Percentiles rank a stretch among this genome's conserved stretches.
Evolutionary conservation across 2,329 filamentous ascomycete genomes (phyloP).

Genomic region (Penicillium janthinellum): DNA sequence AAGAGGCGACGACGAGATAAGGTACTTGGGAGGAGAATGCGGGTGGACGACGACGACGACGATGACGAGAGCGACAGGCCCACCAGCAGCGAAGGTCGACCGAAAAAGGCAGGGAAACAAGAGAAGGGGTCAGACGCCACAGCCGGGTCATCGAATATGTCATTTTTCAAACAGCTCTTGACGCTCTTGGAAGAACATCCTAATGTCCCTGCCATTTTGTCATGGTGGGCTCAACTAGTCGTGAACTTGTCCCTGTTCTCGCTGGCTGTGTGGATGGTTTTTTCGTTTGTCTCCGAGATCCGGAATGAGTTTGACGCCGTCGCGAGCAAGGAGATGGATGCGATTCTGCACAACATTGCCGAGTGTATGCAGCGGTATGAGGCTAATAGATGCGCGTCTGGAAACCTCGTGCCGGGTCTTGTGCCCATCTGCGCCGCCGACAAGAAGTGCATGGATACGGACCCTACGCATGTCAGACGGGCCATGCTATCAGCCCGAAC

Average conservation of each 20-base stretch:
- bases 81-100: constrained; percentile 39
- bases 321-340: constrained; percentile 66
- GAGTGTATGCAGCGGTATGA: constrained; percentile 73
- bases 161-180: constrained; percentile 56
- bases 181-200: constrained; percentile 66
- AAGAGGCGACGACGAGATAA: constrained; percentile 54
- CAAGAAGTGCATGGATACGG: constrained; percentile 84
- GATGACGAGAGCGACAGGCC: constrained; percentile 47
- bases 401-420: constrained; percentile 71
- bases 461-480: constrained; percentile 74
- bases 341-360: constrained; percentile 71
- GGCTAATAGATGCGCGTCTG: constrained; percentile 72
- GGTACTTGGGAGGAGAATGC: constrained; percentile 47
- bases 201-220: constrained; percentile 65
- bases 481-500: constrained; percentile 83
- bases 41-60: constrained; percentile 44
- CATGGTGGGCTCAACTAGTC: constrained; percentile 65
- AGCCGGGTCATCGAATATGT: constrained; percentile 33
- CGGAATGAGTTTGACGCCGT: constrained; percentile 74
- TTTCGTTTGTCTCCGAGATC: constrained; percentile 69
- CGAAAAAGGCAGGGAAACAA: constrained; percentile 32
- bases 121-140: constrained; percentile 16
- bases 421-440: constrained; percentile 74
- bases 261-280: constrained; percentile 64
- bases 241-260: constrained; percentile 54